phyloP scores from a whole-genome alignment of 148 eudicot species.

The Bassia scoparia region DNA sequence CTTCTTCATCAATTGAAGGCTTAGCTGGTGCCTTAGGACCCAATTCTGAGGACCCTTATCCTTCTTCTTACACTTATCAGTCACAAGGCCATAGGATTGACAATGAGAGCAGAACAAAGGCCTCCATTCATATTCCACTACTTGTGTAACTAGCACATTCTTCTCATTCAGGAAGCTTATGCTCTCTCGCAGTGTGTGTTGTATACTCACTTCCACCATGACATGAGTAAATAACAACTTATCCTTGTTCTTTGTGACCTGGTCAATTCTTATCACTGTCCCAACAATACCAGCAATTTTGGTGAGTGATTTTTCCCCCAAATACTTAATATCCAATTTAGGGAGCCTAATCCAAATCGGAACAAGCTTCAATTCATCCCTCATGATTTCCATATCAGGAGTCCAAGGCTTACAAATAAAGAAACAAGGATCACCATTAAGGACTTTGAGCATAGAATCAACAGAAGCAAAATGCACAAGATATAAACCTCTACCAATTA shows the following conservation, averaged over 20 bases:
- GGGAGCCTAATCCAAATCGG: too few species aligned
- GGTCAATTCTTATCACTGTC: background rate
- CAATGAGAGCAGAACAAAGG: background rate
- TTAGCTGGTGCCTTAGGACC: too few species aligned
- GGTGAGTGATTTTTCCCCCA: too few species aligned
- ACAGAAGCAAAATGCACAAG: too few species aligned
- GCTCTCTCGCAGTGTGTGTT: too few species aligned
- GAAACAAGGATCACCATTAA: background rate
- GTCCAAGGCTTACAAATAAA: background rate
- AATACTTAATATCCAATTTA: background rate
- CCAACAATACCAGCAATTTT: background rate
- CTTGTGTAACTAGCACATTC: background rate
- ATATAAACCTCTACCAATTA: too few species aligned
- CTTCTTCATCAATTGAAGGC: too few species aligned
- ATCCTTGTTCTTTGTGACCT: background rate
- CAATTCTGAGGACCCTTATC: rapidly evolving
- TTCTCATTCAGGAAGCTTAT: too few species aligned
- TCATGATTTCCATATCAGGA: background rate
- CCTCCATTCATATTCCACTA: background rate
- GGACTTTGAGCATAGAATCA: too few species aligned
- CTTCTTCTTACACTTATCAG: background rate
- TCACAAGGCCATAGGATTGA: too few species aligned
- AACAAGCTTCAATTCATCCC: too few species aligned
- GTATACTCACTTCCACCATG: too few species aligned
- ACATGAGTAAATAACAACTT: background rate